Evolutionary conservation across 139 green algal species (phyloP).

Genomic region (Chlorella sorokiniana): DNA sequence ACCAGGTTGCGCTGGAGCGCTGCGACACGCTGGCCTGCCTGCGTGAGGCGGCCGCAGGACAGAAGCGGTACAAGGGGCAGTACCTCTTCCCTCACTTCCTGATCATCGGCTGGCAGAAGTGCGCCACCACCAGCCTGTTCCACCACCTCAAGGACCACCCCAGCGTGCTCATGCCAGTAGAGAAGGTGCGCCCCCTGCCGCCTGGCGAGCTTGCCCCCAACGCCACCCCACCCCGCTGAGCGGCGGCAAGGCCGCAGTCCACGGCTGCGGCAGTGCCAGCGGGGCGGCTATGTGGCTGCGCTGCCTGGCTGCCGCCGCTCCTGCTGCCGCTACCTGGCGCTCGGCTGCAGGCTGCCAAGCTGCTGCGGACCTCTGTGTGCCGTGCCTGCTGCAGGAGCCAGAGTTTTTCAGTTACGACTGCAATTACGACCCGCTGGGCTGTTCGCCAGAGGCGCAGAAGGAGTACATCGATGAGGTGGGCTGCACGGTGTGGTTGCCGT

Average conservation of each 20-base stretch:
- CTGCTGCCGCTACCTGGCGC: not conserved
- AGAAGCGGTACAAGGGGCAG: conserved; percentile 19
- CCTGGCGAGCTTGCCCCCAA: no score
- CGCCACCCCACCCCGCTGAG: no score
- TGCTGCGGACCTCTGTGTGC: not conserved
- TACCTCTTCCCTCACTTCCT: conserved; percentile 44
- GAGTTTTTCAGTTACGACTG: conserved; percentile 42
- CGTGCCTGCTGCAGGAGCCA: conserved; percentile 2
- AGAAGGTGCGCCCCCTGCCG: not conserved
- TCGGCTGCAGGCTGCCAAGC: not conserved
- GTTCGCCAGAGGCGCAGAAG: conserved; percentile 6
- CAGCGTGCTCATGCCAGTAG: not conserved
- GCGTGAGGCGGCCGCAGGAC: conserved; percentile 15
- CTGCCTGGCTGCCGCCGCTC: no score
- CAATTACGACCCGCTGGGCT: not conserved
- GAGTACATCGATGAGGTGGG: conserved; percentile 29
- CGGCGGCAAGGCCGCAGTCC: no score
- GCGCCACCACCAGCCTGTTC: conserved; percentile 27
- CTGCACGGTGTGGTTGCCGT: not conserved
- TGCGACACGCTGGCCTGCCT: conserved; percentile 36
- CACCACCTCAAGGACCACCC: conserved; percentile 20
- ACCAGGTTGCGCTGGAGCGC: not conserved
- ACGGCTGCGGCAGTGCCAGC: no score
- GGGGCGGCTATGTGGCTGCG: no score
- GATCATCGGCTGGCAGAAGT: conserved; percentile 39